phyloP scores from a whole-genome alignment of 192 early-diverging fungal species.

The Rhizophagus sp. region DNA sequence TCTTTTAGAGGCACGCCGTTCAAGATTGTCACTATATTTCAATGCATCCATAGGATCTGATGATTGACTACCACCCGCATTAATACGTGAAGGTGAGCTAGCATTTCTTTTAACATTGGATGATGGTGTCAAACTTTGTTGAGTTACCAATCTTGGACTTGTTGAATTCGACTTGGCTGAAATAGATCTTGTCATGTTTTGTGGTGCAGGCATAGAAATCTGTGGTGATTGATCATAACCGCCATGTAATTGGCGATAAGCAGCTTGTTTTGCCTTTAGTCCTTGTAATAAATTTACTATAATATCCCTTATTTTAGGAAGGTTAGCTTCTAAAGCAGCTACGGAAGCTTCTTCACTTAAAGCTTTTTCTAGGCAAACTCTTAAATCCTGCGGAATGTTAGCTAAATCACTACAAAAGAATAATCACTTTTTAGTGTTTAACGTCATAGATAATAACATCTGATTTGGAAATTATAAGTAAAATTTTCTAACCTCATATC shows the following conservation, averaged over 20 bases:
- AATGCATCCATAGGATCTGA: constrained; percentile 27
- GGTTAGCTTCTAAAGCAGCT: constrained; percentile 45
- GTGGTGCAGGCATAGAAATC: neutral
- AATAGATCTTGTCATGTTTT: neutral
- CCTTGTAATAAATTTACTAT: constrained; percentile 55
- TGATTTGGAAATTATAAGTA: neutral
- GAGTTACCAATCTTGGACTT: neutral
- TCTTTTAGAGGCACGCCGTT: constrained; percentile 28
- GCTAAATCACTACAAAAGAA: constrained; percentile 42
- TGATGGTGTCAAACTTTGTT: neutral
- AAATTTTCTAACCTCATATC: constrained; percentile 38
- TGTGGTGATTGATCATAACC: neutral
- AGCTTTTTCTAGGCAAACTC: constrained; percentile 47
- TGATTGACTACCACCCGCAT: neutral
- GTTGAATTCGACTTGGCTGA: neutral
- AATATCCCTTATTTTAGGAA: constrained; percentile 54
- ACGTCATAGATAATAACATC: neutral
- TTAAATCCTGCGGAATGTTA: constrained; percentile 46
- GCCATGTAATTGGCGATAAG: constrained; percentile 39
- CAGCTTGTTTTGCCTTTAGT: constrained; percentile 52
- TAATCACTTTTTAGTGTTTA: neutral
- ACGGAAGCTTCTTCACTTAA: constrained; percentile 46
- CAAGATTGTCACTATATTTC: constrained; percentile 17
- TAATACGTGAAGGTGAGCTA: neutral
- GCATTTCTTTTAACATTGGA: neutral